Conservation (phyloP, 495 filamentous ascomycete genomes). For the Podospora pseudopauciseta region DNA sequence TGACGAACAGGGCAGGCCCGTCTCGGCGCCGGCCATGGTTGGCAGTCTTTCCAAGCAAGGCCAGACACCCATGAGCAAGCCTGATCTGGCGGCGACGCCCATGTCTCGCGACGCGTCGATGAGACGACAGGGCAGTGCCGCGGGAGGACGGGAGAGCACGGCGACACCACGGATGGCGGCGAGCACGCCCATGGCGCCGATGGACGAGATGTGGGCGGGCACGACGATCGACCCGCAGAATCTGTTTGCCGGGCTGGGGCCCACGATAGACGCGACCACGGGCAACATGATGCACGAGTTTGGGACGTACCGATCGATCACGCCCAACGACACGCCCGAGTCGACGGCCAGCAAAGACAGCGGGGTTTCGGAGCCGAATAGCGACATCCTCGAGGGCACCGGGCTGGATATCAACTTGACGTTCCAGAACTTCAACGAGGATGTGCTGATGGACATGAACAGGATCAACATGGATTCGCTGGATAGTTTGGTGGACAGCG, state of each 20-base stretch:
- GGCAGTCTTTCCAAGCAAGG: slow-evolving; percentile 42
- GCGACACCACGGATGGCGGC: slow-evolving; percentile 22
- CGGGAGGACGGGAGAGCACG: slow-evolving; percentile 29
- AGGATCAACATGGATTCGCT: slow-evolving; percentile 22
- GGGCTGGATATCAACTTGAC: slow-evolving; percentile 42
- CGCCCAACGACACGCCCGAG: slow-evolving; percentile 55
- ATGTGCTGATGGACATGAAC: slow-evolving; percentile 34
- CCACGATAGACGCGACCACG: slow-evolving; percentile 24
- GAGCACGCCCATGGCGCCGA: slow-evolving; percentile 16
- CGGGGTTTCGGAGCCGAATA: slow-evolving; percentile 50
- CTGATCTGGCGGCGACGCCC: slow-evolving; percentile 36
- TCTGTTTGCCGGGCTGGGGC: slow-evolving; percentile 35
- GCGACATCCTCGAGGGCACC: slow-evolving; percentile 50
- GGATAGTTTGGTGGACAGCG: slow-evolving; percentile 16
- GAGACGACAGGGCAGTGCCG: slow-evolving; percentile 40
- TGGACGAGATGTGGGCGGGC: slow-evolving; percentile 36
- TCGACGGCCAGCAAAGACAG: slow-evolving; percentile 48
- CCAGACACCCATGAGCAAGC: slow-evolving; percentile 38
- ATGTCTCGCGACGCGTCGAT: slow-evolving; percentile 48
- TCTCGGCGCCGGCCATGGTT: slow-evolving; percentile 33
- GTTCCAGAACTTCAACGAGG: slow-evolving; percentile 41
- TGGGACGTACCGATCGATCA: slow-evolving; percentile 44
- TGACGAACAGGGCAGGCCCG: slow-evolving; percentile 45
- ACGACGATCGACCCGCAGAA: slow-evolving; percentile 47
- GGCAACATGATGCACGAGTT: slow-evolving; percentile 45